These are phyloP conservation scores for Nematodospora anomalae DNA, from an alignment of 1,139 yeast species.

Conservation along the genomic window DNA sequence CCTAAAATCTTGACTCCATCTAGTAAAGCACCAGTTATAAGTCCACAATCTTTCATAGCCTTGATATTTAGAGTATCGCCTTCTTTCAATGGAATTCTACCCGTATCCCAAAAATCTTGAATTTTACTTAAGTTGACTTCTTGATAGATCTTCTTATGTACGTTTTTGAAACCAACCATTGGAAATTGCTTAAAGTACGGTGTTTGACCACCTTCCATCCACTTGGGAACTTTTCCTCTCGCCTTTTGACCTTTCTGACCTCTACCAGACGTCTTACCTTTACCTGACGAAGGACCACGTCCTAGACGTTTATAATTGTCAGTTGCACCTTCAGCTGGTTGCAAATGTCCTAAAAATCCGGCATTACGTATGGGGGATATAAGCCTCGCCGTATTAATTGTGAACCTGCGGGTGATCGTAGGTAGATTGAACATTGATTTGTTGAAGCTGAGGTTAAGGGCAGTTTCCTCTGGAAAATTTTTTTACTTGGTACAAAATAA, in stretches of 20 bases:
- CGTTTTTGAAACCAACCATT: constrained; percentile 79
- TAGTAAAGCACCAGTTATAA: constrained; percentile 66
- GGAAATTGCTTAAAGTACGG: constrained; percentile 89
- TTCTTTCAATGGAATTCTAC: constrained; percentile 63
- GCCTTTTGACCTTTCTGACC: constrained; percentile 99
- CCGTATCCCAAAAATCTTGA: constrained; percentile 62
- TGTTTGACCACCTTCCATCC: constrained; percentile 99
- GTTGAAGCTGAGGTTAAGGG: background rate
- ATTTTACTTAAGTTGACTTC: constrained; percentile 60
- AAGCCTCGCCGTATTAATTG: constrained; percentile 1
- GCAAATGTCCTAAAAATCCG: constrained; percentile 38
- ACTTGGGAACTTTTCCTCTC: constrained; percentile 81
- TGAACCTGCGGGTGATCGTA: constrained; percentile 4
- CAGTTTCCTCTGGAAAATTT: background rate
- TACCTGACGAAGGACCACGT: constrained; percentile 94
- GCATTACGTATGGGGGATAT: constrained; percentile 17
- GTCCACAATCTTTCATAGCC: constrained; percentile 70
- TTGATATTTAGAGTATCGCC: constrained; percentile 63
- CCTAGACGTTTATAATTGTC: constrained; percentile 70
- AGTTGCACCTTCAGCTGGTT: constrained; percentile 44
- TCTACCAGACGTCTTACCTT: constrained; percentile 92
- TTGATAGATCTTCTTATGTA: constrained; percentile 48
- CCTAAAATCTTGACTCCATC: constrained; percentile 86
- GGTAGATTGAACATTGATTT: constrained; percentile 11
- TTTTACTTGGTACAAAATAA: too few relatives aligned